Conservation (phyloP, 2,329 filamentous ascomycete genomes). For the Penicillium thymicola region DNA sequence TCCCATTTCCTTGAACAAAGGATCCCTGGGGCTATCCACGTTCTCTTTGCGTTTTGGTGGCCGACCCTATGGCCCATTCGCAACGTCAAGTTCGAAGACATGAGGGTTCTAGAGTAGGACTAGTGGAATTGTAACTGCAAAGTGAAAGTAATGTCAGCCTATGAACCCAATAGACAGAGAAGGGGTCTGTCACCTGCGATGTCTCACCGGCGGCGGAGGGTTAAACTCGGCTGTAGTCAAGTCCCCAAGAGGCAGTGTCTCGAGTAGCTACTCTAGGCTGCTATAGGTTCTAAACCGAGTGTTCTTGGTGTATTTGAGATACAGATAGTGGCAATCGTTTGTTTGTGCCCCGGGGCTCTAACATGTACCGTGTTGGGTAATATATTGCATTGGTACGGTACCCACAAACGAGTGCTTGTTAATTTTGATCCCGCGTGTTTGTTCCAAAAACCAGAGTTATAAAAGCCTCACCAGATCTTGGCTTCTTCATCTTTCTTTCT, state of each 20-base stretch:
- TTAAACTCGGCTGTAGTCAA: not conserved
- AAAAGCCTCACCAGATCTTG: not conserved
- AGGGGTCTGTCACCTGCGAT: not conserved
- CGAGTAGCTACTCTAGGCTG: not conserved
- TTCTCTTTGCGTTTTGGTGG: not conserved
- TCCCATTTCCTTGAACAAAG: too few species aligned
- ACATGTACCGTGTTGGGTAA: too few species aligned
- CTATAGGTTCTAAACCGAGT: not conserved
- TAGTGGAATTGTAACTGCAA: not conserved
- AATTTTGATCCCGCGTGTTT: not conserved
- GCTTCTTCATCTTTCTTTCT: not conserved
- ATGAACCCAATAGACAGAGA: too few species aligned
- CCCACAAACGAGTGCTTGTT: too few species aligned
- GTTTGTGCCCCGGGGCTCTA: not conserved
- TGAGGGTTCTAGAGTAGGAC: not conserved
- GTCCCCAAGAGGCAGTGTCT: not conserved
- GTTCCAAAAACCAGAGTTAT: not conserved
- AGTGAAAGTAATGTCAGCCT: too few species aligned
- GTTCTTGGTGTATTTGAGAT: not conserved
- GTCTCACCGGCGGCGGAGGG: too few species aligned
- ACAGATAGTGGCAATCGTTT: not conserved
- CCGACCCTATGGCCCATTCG: not conserved
- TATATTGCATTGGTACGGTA: not conserved
- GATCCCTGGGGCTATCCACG: too few species aligned
- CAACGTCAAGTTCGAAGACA: not conserved